Evolutionary conservation across 768 basidiomycete species (phyloP), one percentile per base, ranked within the genome.

Genomic region (Lactarius pseudohatsudake): DNA sequence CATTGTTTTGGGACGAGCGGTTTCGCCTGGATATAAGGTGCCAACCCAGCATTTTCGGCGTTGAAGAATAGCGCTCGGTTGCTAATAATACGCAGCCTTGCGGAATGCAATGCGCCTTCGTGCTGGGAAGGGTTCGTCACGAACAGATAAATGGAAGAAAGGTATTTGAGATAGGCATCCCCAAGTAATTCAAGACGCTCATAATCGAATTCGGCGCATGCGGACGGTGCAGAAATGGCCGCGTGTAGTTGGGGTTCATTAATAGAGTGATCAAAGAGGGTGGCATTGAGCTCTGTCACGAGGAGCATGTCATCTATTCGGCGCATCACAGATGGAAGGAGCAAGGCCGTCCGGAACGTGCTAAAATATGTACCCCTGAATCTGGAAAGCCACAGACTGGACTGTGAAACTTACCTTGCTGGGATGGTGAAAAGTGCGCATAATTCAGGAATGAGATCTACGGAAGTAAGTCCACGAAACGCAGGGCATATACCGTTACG

Each of bases 121-220:
- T 81, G 81, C 54, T 81, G 79, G 11, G 80, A 77, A 6, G 91
- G 89, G 70, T 86, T 81, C 32, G 83, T 84, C 55, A 89, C 89
- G 72, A 89, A 93, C 36, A 89, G 81, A 73, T 90, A 90, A 65
- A 88, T 79, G 13, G 91, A 88, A 8, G 86, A 81, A 56, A 94
- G 75, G 72, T 88, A 89, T 76, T 96, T 96, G 68, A 96, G 78
- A 74, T 91, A 91, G 28, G 91, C 85, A 76, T 95, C 94, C 36
- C 93, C 93, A 18, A 94, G 81, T 59, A 94, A 80, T 74, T 94
- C 94, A 56, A 94, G 77, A 41, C 93, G 86, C 76, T 96, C 91
- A 75, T 95, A 95, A 77, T 95, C 84, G 66, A 82, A 81, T 69
- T 90, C 91, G 57, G 84, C 80, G 36, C 84, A 83, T 40, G 86